Percentiles rank a stretch among this genome's conserved stretches.
These are phyloP conservation scores for Tetracentron sinense DNA, from an alignment of 164 flowering plant genomes.

Conservation along the genomic window DNA sequence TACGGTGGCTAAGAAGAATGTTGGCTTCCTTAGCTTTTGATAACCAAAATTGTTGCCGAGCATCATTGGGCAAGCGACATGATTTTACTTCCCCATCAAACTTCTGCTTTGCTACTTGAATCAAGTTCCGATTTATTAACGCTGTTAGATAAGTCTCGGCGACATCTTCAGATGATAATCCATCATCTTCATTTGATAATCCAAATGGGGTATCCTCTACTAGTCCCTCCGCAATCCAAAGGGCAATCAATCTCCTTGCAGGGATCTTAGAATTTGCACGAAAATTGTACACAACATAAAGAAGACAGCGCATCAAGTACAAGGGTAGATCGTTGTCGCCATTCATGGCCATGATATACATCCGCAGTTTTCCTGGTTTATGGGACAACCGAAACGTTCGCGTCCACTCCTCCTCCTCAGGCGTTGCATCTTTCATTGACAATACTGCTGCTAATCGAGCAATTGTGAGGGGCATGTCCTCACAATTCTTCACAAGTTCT, in stretches of 20 bases:
- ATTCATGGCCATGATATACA: slow-evolving; percentile 4
- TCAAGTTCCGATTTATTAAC: slow-evolving; percentile 13
- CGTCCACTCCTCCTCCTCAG: background rate
- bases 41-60: slow-evolving; percentile 5
- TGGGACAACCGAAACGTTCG: background rate
- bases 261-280: slow-evolving; percentile 4
- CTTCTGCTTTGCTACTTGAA: slow-evolving; percentile 6
- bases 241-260: background rate
- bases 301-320: slow-evolving; percentile 14
- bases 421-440: background rate
- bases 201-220: background rate
- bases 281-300: slow-evolving; percentile 8
- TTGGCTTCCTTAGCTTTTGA: slow-evolving; percentile 9
- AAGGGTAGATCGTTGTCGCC: slow-evolving; percentile 11
- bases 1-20: too few relatives aligned
- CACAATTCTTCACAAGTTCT: slow-evolving; percentile 14
- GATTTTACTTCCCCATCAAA: background rate
- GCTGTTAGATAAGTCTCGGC: slow-evolving; percentile 16
- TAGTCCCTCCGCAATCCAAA: slow-evolving; percentile 19
- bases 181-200: too few relatives aligned
- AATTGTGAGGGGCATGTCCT: slow-evolving; percentile 25
- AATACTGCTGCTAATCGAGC: slow-evolving; percentile 12
- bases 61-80: slow-evolving; percentile 15
- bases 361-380: background rate
- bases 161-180: slow-evolving; percentile 7